Percentiles rank a stretch among this genome's conserved stretches.
phyloP scores from a whole-genome alignment of 345 rosid genomes.

The Eucalyptus shirleyi region DNA sequence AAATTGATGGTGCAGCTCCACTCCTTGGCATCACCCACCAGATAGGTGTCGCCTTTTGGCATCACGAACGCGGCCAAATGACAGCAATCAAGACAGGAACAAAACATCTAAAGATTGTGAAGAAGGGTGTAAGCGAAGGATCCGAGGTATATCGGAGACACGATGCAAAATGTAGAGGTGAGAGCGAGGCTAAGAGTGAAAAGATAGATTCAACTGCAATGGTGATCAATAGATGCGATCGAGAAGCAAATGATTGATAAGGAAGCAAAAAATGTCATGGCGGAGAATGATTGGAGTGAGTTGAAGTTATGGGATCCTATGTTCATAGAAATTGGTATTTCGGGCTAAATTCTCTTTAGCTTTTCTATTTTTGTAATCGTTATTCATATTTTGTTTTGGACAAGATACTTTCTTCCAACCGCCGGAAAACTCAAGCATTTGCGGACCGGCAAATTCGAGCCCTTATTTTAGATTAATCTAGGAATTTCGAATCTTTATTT shows the following conservation, averaged over 20 bases:
- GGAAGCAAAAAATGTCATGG: too few species aligned
- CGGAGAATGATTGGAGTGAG: not conserved
- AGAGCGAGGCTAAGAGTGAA: not conserved
- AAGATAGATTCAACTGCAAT: too few species aligned
- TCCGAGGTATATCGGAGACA: rapidly evolving
- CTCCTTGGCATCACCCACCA: not conserved
- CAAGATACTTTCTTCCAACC: too few species aligned
- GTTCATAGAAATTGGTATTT: too few species aligned
- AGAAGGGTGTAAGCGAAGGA: not conserved
- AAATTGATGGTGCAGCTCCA: not conserved
- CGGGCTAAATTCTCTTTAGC: rapidly evolving
- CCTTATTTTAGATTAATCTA: not conserved
- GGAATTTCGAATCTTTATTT: too few species aligned
- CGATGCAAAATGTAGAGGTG: not conserved
- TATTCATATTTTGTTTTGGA: not conserved
- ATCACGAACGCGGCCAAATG: not conserved
- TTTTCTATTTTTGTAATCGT: too few species aligned
- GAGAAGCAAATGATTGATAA: not conserved
- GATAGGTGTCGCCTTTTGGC: not conserved
- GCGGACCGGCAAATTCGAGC: not conserved
- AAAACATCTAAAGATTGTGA: not conserved
- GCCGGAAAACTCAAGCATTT: too few species aligned
- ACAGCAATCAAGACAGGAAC: not conserved
- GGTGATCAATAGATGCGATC: rapidly evolving
- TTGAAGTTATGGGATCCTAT: not conserved